Evolutionary conservation across 163 green algal species (phyloP), one percentile per base, ranked within the genome.

Genomic region (Picocystis sp.): DNA sequence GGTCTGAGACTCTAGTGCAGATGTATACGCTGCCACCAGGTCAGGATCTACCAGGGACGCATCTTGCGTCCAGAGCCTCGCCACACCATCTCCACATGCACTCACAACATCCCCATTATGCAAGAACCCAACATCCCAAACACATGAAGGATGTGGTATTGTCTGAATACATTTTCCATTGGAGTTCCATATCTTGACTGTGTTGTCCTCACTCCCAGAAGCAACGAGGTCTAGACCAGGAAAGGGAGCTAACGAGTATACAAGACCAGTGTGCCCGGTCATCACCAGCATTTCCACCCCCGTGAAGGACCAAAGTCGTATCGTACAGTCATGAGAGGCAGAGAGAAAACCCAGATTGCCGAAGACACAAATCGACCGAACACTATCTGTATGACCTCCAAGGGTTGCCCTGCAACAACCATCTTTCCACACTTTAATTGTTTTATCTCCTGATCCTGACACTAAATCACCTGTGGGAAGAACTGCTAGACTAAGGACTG

Each of bases 71-170:
- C 79, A 97, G 10, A 96, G 35, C 13, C 81, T 63, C 0, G 75
- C 77, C 52, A 86, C 70, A 11, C 75, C 71, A 67, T 97, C 88
- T 2, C 43, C 22, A 66, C 81, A 93, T 25, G 59, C 89, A 11
- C 74, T 94, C 15, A 91, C 69, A 3, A 97, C 58, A 62, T 96
- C 83, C 1, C 76, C 78, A 24, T 70, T 70, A 10, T 33, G 71
- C 47, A 88, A 69, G 65, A 90, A 94, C 3, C 57, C 67, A 3
- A 92, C 73, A 15, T 61, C 76, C 89, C 89, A 97, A 21, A 95
- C 67, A 59, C 82, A 93, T 11, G 57, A 59, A 0, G 65, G 57
- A 50, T 75, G 66, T 57, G 66, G 50, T 24, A 66, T 3, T 11
- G 13, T 55, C 57, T 77, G 65, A 51, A 86, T 41, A 66, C 81